Evolutionary conservation across 2,329 filamentous ascomycete genomes (phyloP).

Genomic region (Furcasterigmium furcatum): DNA sequence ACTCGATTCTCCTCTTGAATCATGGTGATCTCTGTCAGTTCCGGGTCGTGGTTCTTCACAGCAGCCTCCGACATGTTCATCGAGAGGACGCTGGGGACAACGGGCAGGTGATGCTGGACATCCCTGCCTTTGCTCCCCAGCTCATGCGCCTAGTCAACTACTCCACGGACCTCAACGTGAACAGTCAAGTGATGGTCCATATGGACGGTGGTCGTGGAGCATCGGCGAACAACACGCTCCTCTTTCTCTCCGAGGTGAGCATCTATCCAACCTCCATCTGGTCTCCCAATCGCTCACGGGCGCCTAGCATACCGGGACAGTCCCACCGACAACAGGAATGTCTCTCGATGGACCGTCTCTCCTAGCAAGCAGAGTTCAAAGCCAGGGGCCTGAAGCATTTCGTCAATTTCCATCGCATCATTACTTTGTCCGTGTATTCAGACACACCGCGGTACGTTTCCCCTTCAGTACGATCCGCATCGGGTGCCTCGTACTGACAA

Average conservation of each 20-base stretch:
- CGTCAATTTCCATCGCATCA: constrained; percentile 52
- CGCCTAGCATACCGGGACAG: no score
- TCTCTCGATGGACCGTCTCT: no score
- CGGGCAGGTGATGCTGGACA: neutral
- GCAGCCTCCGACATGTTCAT: constrained; percentile 23
- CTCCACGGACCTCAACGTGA: neutral
- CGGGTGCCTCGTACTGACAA: neutral
- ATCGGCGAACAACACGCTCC: neutral
- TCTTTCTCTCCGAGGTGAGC: neutral
- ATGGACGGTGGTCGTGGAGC: neutral
- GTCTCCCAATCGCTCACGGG: no score
- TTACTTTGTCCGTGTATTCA: constrained; percentile 53
- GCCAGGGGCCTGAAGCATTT: constrained; percentile 45
- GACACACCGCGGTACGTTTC: constrained; percentile 46
- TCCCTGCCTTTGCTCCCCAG: neutral
- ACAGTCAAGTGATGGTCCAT: neutral
- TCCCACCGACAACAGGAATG: no score
- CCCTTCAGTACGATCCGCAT: neutral
- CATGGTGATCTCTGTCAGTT: constrained; percentile 20
- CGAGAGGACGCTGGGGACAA: neutral
- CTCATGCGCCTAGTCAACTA: neutral
- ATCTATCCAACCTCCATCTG: neutral
- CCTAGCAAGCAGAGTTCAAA: no score
- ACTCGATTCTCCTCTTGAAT: constrained; percentile 37
- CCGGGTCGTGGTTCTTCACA: constrained; percentile 43